A percentile compares a stretch with the other conserved stretches of the same genome.
Evolutionary conservation across 1,284 basidiomycete genomes (phyloP).

Genomic region (Ceratobasidium sp.): DNA sequence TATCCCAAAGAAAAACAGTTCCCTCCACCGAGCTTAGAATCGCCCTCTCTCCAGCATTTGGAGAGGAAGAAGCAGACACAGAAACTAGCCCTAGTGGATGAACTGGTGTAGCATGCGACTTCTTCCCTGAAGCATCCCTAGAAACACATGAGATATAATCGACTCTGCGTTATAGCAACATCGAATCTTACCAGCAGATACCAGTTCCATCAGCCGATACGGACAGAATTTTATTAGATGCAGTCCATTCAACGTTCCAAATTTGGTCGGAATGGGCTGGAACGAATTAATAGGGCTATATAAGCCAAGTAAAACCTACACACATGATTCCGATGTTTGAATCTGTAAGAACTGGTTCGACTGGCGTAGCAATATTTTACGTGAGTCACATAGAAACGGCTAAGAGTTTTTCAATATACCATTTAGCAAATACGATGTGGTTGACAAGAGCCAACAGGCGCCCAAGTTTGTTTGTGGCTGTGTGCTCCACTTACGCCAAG

Average conservation of each 20-base stretch:
- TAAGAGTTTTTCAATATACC: background rate
- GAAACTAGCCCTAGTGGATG: slow-evolving; percentile 80
- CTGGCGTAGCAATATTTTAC: background rate
- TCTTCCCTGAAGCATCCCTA: slow-evolving; percentile 67
- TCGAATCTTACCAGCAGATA: slow-evolving; percentile 59
- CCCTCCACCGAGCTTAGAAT: slow-evolving; percentile 85
- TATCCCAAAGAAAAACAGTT: slow-evolving; percentile 73
- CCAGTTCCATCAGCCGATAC: slow-evolving; percentile 77
- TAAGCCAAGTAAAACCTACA: background rate
- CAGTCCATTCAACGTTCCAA: slow-evolving; percentile 81
- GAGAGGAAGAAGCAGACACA: slow-evolving; percentile 63
- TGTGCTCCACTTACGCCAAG: background rate
- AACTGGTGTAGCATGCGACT: slow-evolving; percentile 64
- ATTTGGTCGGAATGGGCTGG: slow-evolving; percentile 83
- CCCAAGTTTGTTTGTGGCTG: background rate
- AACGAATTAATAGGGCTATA: background rate
- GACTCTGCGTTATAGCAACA: no score
- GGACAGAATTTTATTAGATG: slow-evolving; percentile 68
- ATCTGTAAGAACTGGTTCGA: slow-evolving; percentile 33
- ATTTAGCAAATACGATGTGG: background rate
- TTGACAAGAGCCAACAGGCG: background rate
- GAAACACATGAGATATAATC: background rate
- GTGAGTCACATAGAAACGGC: background rate
- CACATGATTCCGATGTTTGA: slow-evolving; percentile 22
- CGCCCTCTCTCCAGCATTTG: slow-evolving; percentile 62